Base-by-base conservation (phyloP, 73 alveolate species). In the Tetrahymena borealis region DNA sequence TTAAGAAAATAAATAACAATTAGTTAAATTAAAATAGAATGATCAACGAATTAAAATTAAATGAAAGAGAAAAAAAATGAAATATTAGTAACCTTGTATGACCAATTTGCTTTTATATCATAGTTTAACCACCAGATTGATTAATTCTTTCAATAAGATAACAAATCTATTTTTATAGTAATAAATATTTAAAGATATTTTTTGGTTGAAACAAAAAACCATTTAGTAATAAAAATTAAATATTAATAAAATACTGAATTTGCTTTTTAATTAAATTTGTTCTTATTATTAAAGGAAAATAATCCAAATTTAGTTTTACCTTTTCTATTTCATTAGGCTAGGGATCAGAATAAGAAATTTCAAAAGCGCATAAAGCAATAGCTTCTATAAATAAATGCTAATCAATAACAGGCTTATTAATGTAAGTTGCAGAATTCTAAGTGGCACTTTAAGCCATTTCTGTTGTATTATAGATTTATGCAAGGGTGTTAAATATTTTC, bases 311-410 rank as follows among this genome's bases (percentile, higher is more conserved):
- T n/a, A n/a, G n/a, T n/a, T n/a, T n/a, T 39, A 96, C 96, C 78
- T 91, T 96, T 94, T 96, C 98, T 15, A 94, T 90, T 41, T 93
- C 92, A n/a, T 78, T 39, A 9, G 96, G 96, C 32, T 60, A 39
- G 20, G 97, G 97, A 41, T 95, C 98, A 78, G 91, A 92, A 79
- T 95, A 96, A 18, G 78, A 79, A 37, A 96, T 90, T 39, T 96
- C 98, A 43, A 94, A 60, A 24, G 98, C 96, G 15, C 96, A 78
- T 16, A 96, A 91, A 15, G 98, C 97, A 39, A 96, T 79, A 31
- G 97, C 98, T 91, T 96, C 98, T 12, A 96, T 94, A 94, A 96
- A 96, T 31, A 95, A 78, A 91, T 96, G 97, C 92, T 96, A 97
- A 94, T 96, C 98, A 7, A 96, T 95, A 0, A 42, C 33, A 15